Evolutionary conservation across 1,284 basidiomycete species (phyloP), one percentile per base, ranked within the genome.

Genomic region (Malassezia brasiliensis): DNA sequence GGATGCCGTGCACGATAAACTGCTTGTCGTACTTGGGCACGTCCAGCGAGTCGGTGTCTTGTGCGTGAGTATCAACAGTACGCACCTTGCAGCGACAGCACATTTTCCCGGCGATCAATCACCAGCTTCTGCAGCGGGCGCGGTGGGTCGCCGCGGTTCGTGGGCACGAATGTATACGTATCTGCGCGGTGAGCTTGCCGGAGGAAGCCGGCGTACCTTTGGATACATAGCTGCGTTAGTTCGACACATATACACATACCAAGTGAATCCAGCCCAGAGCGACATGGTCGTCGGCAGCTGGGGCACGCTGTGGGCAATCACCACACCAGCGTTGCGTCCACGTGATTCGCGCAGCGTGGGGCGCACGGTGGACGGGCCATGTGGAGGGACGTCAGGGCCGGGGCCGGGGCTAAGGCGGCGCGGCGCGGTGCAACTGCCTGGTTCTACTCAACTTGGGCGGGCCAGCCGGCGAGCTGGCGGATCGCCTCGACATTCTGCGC

Each of bases 391-490:
- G 7, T 28, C 25, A 28, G 7, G 25, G 25, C 25, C 25, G 25
- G 25, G 25, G 4, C 4, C 25, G 25, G 4, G 25, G 25, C 25
- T 7, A 3, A 7, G 25, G 25, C 25, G 25, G 3, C 25, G 25
- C 25, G 25, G 25, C 25, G 25, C 25, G 25, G 3, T 3, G 25
- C 25, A 7, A 7, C 25, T 28, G 25, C 25, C 7, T 28, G 25
- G 25, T 28, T 28, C 20, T 32, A 47, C 20, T 45, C 40, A 17
- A 42, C 17, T 17, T 42, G 40, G 2, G 41, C 38, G 6, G 44
- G 50, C 62, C 66, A 72, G 0, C 69, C 67, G 5, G 68, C 68
- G 0, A 72, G 60, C 45, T 56, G 54, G 17, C 63, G 54, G 25
- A 72, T 70, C 1, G 50, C 57, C 12, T 61, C 53, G 5, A 59